Evolutionary conservation across 176 grass and related monocot species (phyloP), one percentile per base, ranked within the genome.

Genomic region (Otatea glauca): DNA sequence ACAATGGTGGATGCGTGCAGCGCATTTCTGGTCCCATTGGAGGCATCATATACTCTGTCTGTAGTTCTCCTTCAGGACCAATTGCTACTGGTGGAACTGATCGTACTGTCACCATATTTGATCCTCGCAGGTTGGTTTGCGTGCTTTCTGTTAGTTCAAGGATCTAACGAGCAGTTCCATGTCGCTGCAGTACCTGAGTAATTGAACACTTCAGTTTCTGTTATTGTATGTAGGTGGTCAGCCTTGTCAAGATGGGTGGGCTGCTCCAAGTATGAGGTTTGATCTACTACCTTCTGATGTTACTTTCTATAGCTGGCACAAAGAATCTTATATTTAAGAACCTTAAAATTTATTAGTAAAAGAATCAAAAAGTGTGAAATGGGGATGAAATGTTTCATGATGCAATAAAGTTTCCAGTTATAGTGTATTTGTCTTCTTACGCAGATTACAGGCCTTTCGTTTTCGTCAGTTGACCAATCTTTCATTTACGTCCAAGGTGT

Each of bases 261-360:
- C 78, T 98, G 91, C 91, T 95, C 96, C 86, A 95, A 98, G 75
- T 98, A 95, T 51, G 96, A 95, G 96, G 93, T 98, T 81, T 60
- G 72, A 54, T 92, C 53, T 74, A 81, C 25, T 78, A 73, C 32
- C 8, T 88, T 71, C 45, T 66, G 23, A 35, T 88, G 18, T 50
- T 83, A 27, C 37, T 92, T 81, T 65, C 14, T 66, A 17, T 59
- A 88, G 78, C 13, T 78, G 29, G 13, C 27, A 56, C 5, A 72
- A 29, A 21, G 0, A 66, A 65, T 34, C 48, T 39, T 4, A 71
- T 37, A 65, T 65, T 49, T 35, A 59, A 69, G 20, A 1, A 56
- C 35, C 20, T 25, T 54, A 49, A n/a, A 68, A 43, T 62, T 38
- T 62, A 14, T 51, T 35, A 38, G 17, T 54, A 68, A 53, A 72